Base-by-base conservation (phyloP, 768 basidiomycete genomes). In the Mycena maculata region DNA sequence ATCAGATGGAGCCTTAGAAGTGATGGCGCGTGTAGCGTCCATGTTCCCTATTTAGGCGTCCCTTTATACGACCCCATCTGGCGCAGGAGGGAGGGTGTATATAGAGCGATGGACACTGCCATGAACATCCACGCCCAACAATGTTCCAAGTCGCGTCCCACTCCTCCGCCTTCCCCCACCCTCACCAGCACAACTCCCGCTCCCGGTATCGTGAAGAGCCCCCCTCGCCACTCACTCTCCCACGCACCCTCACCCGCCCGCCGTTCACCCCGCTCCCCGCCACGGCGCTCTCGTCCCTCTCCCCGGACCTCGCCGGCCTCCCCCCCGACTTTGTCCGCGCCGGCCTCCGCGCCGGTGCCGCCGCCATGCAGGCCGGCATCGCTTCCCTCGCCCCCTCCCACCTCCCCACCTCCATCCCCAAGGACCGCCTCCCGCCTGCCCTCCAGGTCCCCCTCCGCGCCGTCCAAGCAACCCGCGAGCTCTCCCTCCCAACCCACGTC, bases 321-420 rank as follows among this genome's bases (percentile, higher is more conserved):
- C 83, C 86, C 20, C 65, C 86, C 36, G 78, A 84, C 16, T 91
- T 87, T 69, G 77, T 92, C 63, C 87, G 85, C 20, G 84, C 86
- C 31, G 78, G 78, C 20, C 75, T 92, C 22, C 68, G 53, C 44
- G 48, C 73, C 55, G 55, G 62, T 64, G 58, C 71, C 22, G 50
- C 72, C 39, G 60, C 69, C 38, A 69, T 76, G 64, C 81, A 66
- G 6, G 53, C 61, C 8, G 53, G 64, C 59, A 63, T 66, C 53
- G 72, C 75, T 25, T 75, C 80, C 30, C 76, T 79, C 62, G 75
- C 75, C 15, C 71, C 77, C 12, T 79, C 78, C 20, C 79, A 78
- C 64, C 28, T 80, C 25, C 76, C 79, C 4, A 57, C 69, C 7
- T 71, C 76, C 6, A 68, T 79, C 60, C 74, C 74, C 20, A 75